Conservation (phyloP, 495 filamentous ascomycete genomes). For the Talaromyces stipitatus region DNA sequence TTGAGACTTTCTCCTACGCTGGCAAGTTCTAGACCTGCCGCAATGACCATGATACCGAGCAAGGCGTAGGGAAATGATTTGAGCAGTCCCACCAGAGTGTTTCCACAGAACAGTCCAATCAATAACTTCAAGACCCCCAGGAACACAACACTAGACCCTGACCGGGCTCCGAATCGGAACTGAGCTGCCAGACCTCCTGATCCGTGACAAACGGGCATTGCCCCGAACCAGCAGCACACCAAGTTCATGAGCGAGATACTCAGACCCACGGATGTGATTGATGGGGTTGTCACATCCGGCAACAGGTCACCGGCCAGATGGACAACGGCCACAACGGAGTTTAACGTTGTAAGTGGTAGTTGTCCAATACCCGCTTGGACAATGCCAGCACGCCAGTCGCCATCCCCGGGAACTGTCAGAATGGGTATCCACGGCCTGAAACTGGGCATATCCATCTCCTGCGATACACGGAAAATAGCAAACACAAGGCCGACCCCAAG, state of each 20-base stretch:
- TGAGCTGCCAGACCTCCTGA: conserved; percentile 86
- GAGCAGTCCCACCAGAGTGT: conserved; percentile 59
- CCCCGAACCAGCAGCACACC: conserved; percentile 79
- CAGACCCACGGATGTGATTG: conserved; percentile 64
- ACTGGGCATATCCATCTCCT: conserved; percentile 29
- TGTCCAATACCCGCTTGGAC: conserved; percentile 67
- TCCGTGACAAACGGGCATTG: conserved; percentile 94
- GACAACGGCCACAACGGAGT: conserved; percentile 80
- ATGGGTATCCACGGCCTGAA: conserved; percentile 45
- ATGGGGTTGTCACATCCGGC: conserved; percentile 56
- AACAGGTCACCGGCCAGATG: conserved; percentile 68
- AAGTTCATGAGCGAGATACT: conserved; percentile 81
- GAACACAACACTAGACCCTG: conserved; percentile 72
- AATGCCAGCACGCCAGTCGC: conserved; percentile 40
- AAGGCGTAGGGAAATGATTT: conserved; percentile 62
- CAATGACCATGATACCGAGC: conserved; percentile 81
- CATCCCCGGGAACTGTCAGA: conserved; percentile 33
- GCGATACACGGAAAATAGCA: conserved; percentile 35
- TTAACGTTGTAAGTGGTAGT: conserved; percentile 81
- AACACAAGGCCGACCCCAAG: conserved; percentile 58
- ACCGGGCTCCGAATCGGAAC: conserved; percentile 82
- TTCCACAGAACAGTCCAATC: conserved; percentile 66
- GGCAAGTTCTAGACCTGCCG: conserved; percentile 76
- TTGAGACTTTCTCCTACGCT: conserved; percentile 79
- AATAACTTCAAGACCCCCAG: conserved; percentile 70